Evolutionary conservation across 306 rosid species (phyloP).

Genomic region (Pyrus bretschneideri): DNA sequence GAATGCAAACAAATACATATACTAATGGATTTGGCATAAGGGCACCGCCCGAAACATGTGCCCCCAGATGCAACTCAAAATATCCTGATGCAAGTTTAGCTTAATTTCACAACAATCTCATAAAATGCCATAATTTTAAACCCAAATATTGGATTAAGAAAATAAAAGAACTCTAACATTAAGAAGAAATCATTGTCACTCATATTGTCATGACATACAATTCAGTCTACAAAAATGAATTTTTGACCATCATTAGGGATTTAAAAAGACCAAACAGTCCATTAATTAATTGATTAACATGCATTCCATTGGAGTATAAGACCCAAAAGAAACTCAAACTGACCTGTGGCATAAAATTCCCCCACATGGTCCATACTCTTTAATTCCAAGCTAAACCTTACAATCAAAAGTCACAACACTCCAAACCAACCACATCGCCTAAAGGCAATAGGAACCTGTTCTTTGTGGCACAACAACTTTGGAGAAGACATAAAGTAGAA

Average conservation of each 20-base stretch:
- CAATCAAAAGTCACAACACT: background rate
- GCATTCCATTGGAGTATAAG: background rate
- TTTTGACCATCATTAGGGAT: background rate
- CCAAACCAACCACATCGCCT: conserved; percentile 8
- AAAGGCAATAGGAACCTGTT: conserved; percentile 10
- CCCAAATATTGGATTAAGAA: background rate
- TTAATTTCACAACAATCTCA: too few species aligned
- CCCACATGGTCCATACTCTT: conserved; percentile 1
- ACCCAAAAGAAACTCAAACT: background rate
- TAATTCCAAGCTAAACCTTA: background rate
- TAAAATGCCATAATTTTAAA: too few species aligned
- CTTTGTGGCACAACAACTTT: background rate
- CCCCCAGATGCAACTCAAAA: too few species aligned
- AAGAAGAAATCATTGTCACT: background rate
- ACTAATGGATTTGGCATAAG: too few species aligned
- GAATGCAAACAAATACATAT: too few species aligned
- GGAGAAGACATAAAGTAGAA: background rate
- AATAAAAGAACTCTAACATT: background rate
- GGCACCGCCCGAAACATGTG: too few species aligned
- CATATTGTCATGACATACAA: background rate
- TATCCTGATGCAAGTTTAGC: too few species aligned
- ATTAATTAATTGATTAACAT: background rate
- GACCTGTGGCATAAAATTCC: conserved; percentile 11
- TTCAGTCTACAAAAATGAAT: background rate
- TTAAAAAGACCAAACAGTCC: background rate